Base-by-base conservation (phyloP, 768 basidiomycete genomes). In the Boletus insuetus region DNA sequence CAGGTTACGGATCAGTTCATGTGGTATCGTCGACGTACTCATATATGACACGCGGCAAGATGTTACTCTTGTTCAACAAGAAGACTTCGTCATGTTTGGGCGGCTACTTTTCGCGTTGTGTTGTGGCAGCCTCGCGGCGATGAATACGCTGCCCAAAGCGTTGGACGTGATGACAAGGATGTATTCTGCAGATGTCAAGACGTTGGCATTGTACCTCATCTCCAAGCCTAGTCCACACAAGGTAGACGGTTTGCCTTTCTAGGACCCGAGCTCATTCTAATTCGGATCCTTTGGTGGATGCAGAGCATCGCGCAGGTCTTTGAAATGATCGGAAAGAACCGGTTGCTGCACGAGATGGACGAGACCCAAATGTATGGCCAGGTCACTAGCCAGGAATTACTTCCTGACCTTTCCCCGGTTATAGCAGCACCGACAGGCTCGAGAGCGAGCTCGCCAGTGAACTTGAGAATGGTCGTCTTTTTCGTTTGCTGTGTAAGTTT, bases 401-500 rank as follows among this genome's bases (percentile, higher is more conserved):
- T 39, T 17, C 32, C 55, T 39, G 12, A 53, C 41, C 11, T 40
- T 50, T 52, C 45, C 34, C 37, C 22, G 34, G n/a, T 40, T 22
- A 24, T 62, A 96, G 94, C 56, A 85, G 89, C 24, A 79, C 79
- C 14, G 97, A 99, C 64, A 76, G 81, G 32, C 74, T 98, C 17
- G 94, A 98, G 68, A 77, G 80, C 16, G 91, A 98, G 61, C 77
- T 98, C 35, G 79, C 86, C 73, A 81, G 86, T 39, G 96, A 98
- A 68, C 78, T 98, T 20, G 97, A 98, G 76, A 98, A 99, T 64
- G 94, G 89, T 1, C 80, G 97, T 26, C 77, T 98, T 11, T 89
- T 98, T 31, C 80, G 97, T 46, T 72, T 98, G 47, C 75, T 98
- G 56, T 86, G 86, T 70, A 99, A 98, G 74, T 87, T 99, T 63